Evolutionary conservation across 257 asterid genomes (phyloP), one percentile per base, ranked within the genome.

Genomic region (Solanum sitiens): DNA sequence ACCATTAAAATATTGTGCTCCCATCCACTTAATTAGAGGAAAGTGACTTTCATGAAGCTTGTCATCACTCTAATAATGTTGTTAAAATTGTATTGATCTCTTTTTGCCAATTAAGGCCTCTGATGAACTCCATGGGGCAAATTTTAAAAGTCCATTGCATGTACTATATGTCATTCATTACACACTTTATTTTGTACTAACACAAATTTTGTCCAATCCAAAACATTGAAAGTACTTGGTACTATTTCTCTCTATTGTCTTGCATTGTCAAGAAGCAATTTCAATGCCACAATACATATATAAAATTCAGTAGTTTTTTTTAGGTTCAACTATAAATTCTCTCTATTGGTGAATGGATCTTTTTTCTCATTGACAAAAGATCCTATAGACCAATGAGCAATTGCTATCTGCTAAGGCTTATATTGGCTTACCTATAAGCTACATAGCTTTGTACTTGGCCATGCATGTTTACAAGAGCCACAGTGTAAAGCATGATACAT

Each of bases 121-220:
- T 89, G 20, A 89, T 86, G 92, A 91, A 87, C 88, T 63, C 93
- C 90, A 92, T 73, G 50, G 82, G 82, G 27, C 50, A 35, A 33
- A 6, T 73, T 73, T 56, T 10, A 8, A 72, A 72, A 32, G 20
- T 73, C 18, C 20, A 4, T 73, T 73, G 50, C 30, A 73, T 37
- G 47, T 35, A 20, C 30, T 20, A 72, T 72, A 33, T 72, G 72
- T 65, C 32, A 35, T 72, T 73, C 50, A 73, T 73, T 35, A 73
- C 30, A 73, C 30, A 73, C 82, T 73, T 73, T 35, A 72, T 32
- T 72, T 72, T 73, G 82, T 35, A 73, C 82, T 35, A 37, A 73
- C 82, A 73, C 16, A 73, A 73, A 20, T 20, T 73, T 12, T 73
- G 82, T 73, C 82, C 82, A 73, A 73, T 73, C 82, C 82, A 73